Evolutionary conservation across 2,329 filamentous ascomycete genomes (phyloP), one percentile per base, ranked within the genome.

Genomic region (Nemania sp.): DNA sequence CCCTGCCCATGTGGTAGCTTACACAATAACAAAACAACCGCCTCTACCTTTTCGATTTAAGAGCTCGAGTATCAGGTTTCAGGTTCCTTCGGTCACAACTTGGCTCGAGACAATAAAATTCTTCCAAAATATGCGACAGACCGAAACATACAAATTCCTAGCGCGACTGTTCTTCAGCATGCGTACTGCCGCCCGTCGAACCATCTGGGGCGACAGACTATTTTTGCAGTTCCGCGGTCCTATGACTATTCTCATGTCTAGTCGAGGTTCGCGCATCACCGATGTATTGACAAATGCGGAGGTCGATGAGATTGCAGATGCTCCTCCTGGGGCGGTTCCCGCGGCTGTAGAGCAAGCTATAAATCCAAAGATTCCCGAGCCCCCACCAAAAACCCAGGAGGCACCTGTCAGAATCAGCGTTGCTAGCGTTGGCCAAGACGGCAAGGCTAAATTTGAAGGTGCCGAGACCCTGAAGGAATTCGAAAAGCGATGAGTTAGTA

Each of bases 141-240:
- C 90, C 3, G 75, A 81, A 12, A 82, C 83, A 3, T 97, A 91
- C 84, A 89, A 86, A 66, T 76, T 81, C 7, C 61, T 91, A 1
- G 80, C 86, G 36, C 79, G 80, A n/a, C 67, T 84, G 24, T 71
- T 88, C 6, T 90, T 89, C 71, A 82, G 76, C 31, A 61, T 95
- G 17, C 84, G 91, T 56, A 96, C 91, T 0, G 86, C 87, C 75
- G 79, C 87, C 36, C 82, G 92, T 56, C 83, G 89, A 66, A 90
- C 90, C 1, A 89, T 99, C 52, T 97, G 91, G 90, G 94, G 94
- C 19, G 94, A 99, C 69, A 77, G 93, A 73, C 78, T 97, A 22
- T 97, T 97, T 73, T 77, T 99, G 26, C 89, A 90, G 67, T 97
- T 99, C 69, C 82, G 86, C 52, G 94, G 94, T 0, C 94, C 94